Evolutionary conservation across 2,329 filamentous ascomycete species (phyloP).

Genomic region (Scolecobasidium constrictum): DNA sequence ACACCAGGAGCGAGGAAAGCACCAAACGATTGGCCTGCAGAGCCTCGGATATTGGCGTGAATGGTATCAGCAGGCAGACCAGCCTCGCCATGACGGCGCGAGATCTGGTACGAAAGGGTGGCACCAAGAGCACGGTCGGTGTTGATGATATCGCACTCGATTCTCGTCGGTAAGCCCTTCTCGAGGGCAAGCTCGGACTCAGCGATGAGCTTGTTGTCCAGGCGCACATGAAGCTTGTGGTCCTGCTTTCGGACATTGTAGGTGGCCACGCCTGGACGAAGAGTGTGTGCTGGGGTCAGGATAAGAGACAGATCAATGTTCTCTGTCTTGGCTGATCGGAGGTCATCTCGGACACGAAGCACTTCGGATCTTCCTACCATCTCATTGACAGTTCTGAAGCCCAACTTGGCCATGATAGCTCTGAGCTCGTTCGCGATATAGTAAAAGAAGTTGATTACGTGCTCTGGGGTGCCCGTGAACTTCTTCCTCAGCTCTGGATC

Average conservation of each 20-base stretch:
- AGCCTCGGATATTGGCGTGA: slow-evolving; percentile 92
- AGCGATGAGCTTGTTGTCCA: slow-evolving; percentile 95
- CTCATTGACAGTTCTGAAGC: slow-evolving; percentile 91
- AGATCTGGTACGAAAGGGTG: slow-evolving; percentile 91
- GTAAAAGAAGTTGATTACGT: slow-evolving; percentile 99
- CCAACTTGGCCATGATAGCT: slow-evolving; percentile 92
- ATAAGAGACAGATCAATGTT: slow-evolving; percentile 92
- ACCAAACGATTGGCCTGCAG: slow-evolving; percentile 92
- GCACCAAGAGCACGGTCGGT: slow-evolving; percentile 91
- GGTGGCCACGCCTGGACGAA: slow-evolving; percentile 85
- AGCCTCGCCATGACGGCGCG: slow-evolving; percentile 79
- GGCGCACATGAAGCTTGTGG: slow-evolving; percentile 79
- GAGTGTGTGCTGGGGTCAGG: slow-evolving; percentile 88
- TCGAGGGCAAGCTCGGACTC: slow-evolving; percentile 91
- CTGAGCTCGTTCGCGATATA: slow-evolving; percentile 93
- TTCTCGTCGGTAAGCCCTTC: slow-evolving; percentile 83
- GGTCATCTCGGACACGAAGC: slow-evolving; percentile 76
- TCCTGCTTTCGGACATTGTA: slow-evolving; percentile 98
- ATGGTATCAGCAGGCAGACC: slow-evolving; percentile 88
- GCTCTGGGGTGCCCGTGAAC: slow-evolving; percentile 84
- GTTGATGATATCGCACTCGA: slow-evolving; percentile 94
- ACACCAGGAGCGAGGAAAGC: slow-evolving; percentile 88
- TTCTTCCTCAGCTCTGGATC: slow-evolving; percentile 91
- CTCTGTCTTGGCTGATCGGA: slow-evolving; percentile 77
- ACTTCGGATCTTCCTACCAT: slow-evolving; percentile 92